Evolutionary conservation across 192 early-diverging fungal genomes (phyloP).

Genomic region (Coemansia sp.): DNA sequence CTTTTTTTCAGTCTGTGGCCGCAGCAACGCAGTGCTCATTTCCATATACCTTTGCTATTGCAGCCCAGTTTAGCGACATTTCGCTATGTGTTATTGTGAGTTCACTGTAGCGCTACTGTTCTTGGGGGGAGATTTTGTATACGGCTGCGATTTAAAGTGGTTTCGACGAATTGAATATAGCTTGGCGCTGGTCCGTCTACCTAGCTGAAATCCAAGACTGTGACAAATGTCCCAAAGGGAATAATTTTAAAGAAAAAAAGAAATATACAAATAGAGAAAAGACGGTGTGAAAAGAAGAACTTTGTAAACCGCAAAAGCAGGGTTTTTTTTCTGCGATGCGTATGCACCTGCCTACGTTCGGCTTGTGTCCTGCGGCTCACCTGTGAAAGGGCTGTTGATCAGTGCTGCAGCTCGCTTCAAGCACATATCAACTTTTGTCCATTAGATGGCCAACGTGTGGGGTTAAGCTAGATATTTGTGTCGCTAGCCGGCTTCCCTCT

Average conservation of each 20-base stretch:
- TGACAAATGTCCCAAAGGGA: not conserved
- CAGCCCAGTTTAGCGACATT: conserved; percentile 37
- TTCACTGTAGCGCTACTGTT: conserved; percentile 4
- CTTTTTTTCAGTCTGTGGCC: not conserved
- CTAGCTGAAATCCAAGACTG: not conserved
- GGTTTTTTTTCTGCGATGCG: not conserved
- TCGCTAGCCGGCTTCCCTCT: not conserved
- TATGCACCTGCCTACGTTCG: not conserved
- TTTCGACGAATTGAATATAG: not conserved
- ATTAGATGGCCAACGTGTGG: not conserved
- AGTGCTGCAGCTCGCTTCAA: not conserved
- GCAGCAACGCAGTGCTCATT: not conserved
- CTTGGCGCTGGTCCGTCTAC: conserved; percentile 1
- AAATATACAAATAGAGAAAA: not conserved
- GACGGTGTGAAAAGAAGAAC: not conserved
- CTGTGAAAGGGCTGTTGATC: not conserved
- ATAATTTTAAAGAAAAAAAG: not conserved
- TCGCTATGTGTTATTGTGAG: not conserved
- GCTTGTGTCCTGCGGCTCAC: not conserved
- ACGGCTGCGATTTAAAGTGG: not conserved
- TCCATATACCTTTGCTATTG: conserved; percentile 40
- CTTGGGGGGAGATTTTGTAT: conserved; percentile 2
- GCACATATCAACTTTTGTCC: not conserved
- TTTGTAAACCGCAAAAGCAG: not conserved
- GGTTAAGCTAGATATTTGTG: not conserved